Evolutionary conservation across 2,329 filamentous ascomycete genomes (phyloP).

Genomic region (Emmonsia crescens): DNA sequence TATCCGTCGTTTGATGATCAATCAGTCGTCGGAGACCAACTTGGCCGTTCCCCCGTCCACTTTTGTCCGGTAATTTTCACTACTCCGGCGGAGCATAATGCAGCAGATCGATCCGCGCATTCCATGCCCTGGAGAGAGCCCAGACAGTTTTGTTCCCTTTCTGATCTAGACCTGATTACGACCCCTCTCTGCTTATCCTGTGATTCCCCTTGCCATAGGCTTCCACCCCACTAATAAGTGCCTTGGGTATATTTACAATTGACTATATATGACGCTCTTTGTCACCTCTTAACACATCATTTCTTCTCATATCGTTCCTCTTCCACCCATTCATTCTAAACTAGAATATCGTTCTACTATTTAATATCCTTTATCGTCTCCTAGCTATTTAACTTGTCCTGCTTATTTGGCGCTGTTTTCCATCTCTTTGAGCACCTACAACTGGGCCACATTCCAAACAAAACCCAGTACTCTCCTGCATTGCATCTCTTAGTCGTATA

Average conservation of each 20-base stretch:
- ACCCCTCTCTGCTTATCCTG: background rate
- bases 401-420: background rate
- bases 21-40: background rate
- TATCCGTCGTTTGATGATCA: background rate
- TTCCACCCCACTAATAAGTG: background rate
- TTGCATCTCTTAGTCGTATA: background rate
- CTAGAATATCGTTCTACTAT: background rate
- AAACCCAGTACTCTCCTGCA: background rate
- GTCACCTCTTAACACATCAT: background rate
- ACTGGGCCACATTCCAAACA: background rate
- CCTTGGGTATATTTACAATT: background rate
- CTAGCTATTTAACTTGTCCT: background rate
- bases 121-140: background rate
- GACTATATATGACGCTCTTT: conserved; percentile 1
- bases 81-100: background rate
- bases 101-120: background rate
- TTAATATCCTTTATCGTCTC: background rate
- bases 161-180: background rate
- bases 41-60: background rate
- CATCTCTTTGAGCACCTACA: background rate
- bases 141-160: background rate
- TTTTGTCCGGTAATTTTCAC: background rate
- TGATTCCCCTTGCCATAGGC: background rate
- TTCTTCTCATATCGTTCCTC: background rate
- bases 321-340: background rate